Evolutionary conservation across 352 stramenopile species (phyloP).

Genomic region (Vaucheria bursata): DNA sequence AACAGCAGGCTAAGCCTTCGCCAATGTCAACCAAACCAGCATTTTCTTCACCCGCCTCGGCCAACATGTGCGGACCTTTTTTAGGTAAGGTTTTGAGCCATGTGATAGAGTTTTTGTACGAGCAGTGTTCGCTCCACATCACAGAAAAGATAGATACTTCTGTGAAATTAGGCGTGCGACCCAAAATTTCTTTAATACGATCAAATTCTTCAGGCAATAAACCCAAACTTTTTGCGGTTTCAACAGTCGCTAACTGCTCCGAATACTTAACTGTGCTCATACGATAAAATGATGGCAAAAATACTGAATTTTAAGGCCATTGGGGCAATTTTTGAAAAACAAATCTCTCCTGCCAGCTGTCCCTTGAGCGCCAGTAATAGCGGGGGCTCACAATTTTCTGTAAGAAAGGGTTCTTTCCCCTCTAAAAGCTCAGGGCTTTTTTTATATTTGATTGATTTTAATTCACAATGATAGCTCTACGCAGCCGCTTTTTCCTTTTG

Average conservation of each 20-base stretch:
- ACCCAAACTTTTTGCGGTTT: background rate
- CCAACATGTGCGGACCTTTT: background rate
- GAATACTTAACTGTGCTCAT: too few relatives aligned
- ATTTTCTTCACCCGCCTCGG: background rate
- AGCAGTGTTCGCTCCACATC: slow-evolving; percentile 3
- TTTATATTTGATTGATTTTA: too few relatives aligned
- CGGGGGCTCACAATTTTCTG: too few relatives aligned
- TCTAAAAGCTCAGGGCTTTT: too few relatives aligned
- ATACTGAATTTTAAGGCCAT: too few relatives aligned
- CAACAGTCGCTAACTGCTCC: background rate
- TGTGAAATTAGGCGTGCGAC: background rate
- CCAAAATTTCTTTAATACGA: background rate
- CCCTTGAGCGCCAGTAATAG: too few relatives aligned
- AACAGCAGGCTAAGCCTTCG: background rate
- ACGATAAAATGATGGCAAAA: too few relatives aligned
- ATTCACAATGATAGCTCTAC: too few relatives aligned
- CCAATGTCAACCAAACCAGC: slow-evolving; percentile 2
- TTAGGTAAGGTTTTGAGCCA: background rate
- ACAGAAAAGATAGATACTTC: background rate
- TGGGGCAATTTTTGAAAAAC: too few relatives aligned
- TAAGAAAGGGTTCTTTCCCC: too few relatives aligned
- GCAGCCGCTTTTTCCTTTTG: too few relatives aligned
- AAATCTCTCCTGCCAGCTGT: too few relatives aligned
- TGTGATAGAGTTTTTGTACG: background rate
- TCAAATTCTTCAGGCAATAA: background rate